Evolutionary conservation across 2,329 filamentous ascomycete genomes (phyloP).

Genomic region (Blastomyces percursus): DNA sequence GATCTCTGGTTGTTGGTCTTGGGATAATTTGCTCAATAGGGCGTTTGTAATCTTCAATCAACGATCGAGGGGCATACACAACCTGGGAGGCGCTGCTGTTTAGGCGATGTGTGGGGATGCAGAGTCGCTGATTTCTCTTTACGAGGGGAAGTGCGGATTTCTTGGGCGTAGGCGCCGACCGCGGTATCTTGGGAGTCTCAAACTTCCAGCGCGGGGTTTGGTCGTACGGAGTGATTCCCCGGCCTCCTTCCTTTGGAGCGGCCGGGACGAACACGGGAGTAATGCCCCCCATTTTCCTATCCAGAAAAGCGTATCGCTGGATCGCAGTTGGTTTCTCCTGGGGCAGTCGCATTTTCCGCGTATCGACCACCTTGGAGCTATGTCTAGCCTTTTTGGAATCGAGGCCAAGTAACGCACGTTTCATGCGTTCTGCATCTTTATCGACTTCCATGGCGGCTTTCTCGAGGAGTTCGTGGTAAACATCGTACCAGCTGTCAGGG

Average conservation of each 20-base stretch:
- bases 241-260: slow-evolving; percentile 6
- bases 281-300: slow-evolving; percentile 25
- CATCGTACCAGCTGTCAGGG: slow-evolving; percentile 61
- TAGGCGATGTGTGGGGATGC: slow-evolving; percentile 33
- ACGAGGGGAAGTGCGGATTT: slow-evolving; percentile 14
- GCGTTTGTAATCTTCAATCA: slow-evolving; percentile 34
- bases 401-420: slow-evolving; percentile 46
- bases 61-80: slow-evolving; percentile 28
- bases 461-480: slow-evolving; percentile 60
- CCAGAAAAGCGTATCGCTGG: slow-evolving; percentile 24
- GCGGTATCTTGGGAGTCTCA: slow-evolving; percentile 17
- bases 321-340: slow-evolving; percentile 21
- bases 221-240: slow-evolving; percentile 7
- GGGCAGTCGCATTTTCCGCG: slow-evolving; percentile 22
- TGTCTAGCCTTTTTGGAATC: slow-evolving; percentile 49
- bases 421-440: slow-evolving; percentile 48
- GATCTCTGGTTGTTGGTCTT: not conserved
- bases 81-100: slow-evolving; percentile 30
- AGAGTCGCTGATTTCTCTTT: slow-evolving; percentile 28
- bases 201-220: slow-evolving; percentile 18
- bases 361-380: slow-evolving; percentile 46
- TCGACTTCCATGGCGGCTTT: slow-evolving; percentile 48
- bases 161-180: slow-evolving; percentile 13
- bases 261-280: slow-evolving; percentile 16
- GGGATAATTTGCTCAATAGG: slow-evolving; percentile 15